Conservation (phyloP, 176 grass and related monocot genomes). For the Eleusine coracana region DNA sequence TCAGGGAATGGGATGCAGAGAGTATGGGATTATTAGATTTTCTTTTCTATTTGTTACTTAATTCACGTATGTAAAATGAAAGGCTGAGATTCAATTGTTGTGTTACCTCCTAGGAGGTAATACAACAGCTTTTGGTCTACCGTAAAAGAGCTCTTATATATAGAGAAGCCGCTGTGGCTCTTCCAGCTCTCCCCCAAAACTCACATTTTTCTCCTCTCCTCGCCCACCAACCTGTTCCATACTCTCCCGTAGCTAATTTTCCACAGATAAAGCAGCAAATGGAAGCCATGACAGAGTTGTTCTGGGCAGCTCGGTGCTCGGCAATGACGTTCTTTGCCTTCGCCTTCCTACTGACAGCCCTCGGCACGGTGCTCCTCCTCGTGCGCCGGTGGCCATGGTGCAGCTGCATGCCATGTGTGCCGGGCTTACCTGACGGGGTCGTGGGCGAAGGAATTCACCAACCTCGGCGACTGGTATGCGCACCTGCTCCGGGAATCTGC, state of each 20-base stretch:
- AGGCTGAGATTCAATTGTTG: too few relatives aligned
- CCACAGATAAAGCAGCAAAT: background rate
- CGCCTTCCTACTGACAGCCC: conserved; percentile 35
- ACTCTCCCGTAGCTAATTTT: background rate
- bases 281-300: conserved; percentile 14
- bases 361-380: conserved; percentile 42
- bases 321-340: conserved; percentile 33
- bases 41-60: too few relatives aligned
- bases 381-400: conserved; percentile 58
- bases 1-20: too few relatives aligned
- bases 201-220: background rate
- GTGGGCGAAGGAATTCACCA: conserved; percentile 61
- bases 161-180: background rate
- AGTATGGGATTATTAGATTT: too few relatives aligned
- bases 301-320: conserved; percentile 34
- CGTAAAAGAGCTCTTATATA: too few relatives aligned
- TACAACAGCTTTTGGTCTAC: too few relatives aligned
- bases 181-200: conserved; percentile 21
- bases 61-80: too few relatives aligned
- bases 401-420: conserved; percentile 67
- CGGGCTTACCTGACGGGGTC: conserved; percentile 61
- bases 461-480: conserved; percentile 79
- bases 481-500: conserved; percentile 68
- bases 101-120: too few relatives aligned
- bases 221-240: background rate